Percentiles rank a stretch among this genome's conserved stretches.
These are phyloP conservation scores for Coemansia sp. DNA, from an alignment of 192 early-diverging fungal genomes.

Conservation along the genomic window DNA sequence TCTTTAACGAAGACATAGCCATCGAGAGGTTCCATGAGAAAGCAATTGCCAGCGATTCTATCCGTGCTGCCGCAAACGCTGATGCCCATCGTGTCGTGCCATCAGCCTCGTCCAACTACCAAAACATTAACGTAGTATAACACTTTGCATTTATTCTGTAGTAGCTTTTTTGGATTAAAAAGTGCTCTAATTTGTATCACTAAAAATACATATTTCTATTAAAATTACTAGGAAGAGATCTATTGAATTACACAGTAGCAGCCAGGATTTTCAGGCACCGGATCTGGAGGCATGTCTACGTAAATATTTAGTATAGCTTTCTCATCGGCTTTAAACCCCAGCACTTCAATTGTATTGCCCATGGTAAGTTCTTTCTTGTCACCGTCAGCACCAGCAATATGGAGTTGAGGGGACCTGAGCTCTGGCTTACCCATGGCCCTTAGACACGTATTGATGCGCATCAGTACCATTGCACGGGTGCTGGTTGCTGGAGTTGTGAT, in stretches of 20 bases:
- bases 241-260: neutral
- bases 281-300: neutral
- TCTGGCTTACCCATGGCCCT: too few species aligned
- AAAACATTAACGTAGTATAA: slow-evolving; percentile 41
- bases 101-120: slow-evolving; percentile 37
- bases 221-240: too few species aligned
- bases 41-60: slow-evolving; percentile 46
- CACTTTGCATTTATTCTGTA: too few species aligned
- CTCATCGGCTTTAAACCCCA: neutral
- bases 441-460: too few species aligned
- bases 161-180: too few species aligned
- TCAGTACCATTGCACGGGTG: too few species aligned
- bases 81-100: slow-evolving; percentile 42
- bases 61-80: slow-evolving; percentile 47
- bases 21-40: slow-evolving; percentile 50
- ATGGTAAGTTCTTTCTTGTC: neutral
- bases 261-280: neutral
- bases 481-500: too few species aligned
- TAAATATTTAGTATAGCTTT: neutral
- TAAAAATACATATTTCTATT: too few species aligned
- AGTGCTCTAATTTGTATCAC: too few species aligned
- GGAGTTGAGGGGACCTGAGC: too few species aligned
- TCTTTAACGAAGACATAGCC: slow-evolving; percentile 50
- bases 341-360: neutral
- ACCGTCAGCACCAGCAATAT: neutral